Conservation (phyloP, 2,329 filamentous ascomycete species). For the Dothiorella sarmentorum region DNA sequence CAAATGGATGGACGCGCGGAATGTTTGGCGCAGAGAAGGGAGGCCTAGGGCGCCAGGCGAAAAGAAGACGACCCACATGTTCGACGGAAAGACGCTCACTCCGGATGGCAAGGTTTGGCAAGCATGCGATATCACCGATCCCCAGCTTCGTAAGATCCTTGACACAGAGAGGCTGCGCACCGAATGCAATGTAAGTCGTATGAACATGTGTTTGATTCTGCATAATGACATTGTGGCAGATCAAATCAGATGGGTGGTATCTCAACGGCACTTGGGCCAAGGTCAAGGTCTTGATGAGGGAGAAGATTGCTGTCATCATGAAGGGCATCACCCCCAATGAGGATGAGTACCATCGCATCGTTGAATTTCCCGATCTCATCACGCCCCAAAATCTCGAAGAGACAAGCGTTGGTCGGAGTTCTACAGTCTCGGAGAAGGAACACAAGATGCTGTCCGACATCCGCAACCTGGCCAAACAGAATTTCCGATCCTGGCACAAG, state of each 20-base stretch:
- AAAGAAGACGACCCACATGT: constrained; percentile 61
- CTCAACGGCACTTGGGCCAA: constrained; percentile 78
- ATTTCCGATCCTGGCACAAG: constrained; percentile 1
- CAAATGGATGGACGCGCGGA: constrained; percentile 24
- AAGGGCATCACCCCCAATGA: constrained; percentile 33
- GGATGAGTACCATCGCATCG: constrained; percentile 34
- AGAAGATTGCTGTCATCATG: constrained; percentile 67
- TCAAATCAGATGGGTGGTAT: constrained; percentile 70
- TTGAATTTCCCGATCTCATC: constrained; percentile 37
- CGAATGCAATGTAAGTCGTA: constrained; percentile 51
- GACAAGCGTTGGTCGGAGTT: constrained; percentile 22
- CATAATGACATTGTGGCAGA: constrained; percentile 23
- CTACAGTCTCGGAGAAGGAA: not conserved
- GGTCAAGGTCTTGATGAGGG: constrained; percentile 80
- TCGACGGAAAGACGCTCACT: constrained; percentile 72
- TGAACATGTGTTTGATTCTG: constrained; percentile 41
- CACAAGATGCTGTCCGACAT: constrained; percentile 5
- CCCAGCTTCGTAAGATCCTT: constrained; percentile 65
- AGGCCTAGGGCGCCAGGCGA: constrained; percentile 5
- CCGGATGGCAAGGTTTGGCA: constrained; percentile 91
- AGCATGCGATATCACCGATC: constrained; percentile 86
- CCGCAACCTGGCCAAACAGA: constrained; percentile 15
- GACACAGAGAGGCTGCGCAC: constrained; percentile 53
- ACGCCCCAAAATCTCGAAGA: constrained; percentile 24
- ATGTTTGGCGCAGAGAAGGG: constrained; percentile 7